A percentile compares a stretch with the other conserved stretches of the same genome.
Evolutionary conservation across 345 rosid genomes (phyloP).

Genomic region (Raphanus raphanistrum): DNA sequence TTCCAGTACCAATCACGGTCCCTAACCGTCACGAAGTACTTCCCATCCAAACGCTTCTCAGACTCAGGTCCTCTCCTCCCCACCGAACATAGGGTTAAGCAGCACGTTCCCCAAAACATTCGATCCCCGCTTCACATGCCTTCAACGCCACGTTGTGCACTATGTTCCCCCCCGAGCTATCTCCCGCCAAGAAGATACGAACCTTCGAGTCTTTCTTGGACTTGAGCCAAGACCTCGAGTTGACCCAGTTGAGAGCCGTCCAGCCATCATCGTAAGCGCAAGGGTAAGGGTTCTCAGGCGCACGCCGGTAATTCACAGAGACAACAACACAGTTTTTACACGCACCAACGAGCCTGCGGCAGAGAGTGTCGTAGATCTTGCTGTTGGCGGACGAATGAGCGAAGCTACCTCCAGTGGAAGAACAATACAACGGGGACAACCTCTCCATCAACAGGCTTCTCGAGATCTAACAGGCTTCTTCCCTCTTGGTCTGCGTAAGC

Average conservation of each 20-base stretch:
- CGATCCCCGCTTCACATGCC: constrained; percentile 63
- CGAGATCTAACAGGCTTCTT: constrained; percentile 45
- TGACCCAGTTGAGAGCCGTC: constrained; percentile 78
- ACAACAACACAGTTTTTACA: constrained; percentile 79
- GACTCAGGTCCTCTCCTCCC: constrained; percentile 78
- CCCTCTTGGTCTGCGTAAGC: constrained; percentile 44
- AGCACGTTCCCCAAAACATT: constrained; percentile 67
- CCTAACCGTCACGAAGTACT: constrained; percentile 66
- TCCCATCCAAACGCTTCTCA: constrained; percentile 76
- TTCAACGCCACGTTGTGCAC: constrained; percentile 76
- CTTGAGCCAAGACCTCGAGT: constrained; percentile 70
- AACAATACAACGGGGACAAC: constrained; percentile 74
- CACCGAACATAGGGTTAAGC: constrained; percentile 93
- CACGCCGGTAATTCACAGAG: constrained; percentile 88
- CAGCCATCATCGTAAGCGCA: constrained; percentile 94
- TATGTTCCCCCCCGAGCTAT: constrained; percentile 93
- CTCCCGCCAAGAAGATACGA: constrained; percentile 81
- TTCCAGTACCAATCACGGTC: constrained; percentile 95
- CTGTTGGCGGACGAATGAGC: constrained; percentile 87
- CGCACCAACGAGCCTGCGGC: constrained; percentile 70
- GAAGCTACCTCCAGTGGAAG: constrained; percentile 95
- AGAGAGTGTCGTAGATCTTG: constrained; percentile 72
- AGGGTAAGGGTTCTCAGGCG: constrained; percentile 80
- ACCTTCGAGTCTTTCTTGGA: constrained; percentile 69
- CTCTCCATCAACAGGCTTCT: constrained; percentile 68